These are phyloP conservation scores for Penstemon eatonii DNA, from an alignment of 257 asterid genomes.

Conservation along the genomic window DNA sequence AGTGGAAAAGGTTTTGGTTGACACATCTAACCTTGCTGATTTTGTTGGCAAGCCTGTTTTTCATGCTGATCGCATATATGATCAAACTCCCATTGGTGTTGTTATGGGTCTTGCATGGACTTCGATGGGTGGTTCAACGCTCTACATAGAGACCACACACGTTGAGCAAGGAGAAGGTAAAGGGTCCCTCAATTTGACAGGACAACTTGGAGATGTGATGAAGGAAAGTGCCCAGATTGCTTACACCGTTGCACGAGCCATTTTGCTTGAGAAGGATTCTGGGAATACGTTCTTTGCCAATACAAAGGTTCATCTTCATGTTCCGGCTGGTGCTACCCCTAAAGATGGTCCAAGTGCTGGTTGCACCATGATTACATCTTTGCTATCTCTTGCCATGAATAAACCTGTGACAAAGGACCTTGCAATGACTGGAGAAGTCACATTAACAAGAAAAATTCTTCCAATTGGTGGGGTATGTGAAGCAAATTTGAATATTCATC, in stretches of 20 bases:
- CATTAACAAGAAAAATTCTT: slow-evolving; percentile 83
- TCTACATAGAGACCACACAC: slow-evolving; percentile 73
- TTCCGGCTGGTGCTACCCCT: slow-evolving; percentile 96
- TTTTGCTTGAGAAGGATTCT: slow-evolving; percentile 77
- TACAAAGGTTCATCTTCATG: slow-evolving; percentile 93
- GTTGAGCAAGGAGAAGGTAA: slow-evolving; percentile 93
- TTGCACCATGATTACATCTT: slow-evolving; percentile 96
- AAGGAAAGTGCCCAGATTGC: slow-evolving; percentile 99
- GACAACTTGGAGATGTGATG: slow-evolving; percentile 98
- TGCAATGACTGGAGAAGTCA: slow-evolving; percentile 99
- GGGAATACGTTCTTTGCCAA: slow-evolving; percentile 63
- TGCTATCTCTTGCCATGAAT: slow-evolving; percentile 85
- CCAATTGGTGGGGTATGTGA: slow-evolving; percentile 97
- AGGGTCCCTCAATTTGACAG: slow-evolving; percentile 74
- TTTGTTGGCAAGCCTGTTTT: slow-evolving; percentile 96
- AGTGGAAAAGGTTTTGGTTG: slow-evolving; percentile 58
- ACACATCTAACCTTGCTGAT: slow-evolving; percentile 69
- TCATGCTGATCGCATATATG: slow-evolving; percentile 91
- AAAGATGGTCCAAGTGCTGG: slow-evolving; percentile 99
- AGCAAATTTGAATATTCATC: slow-evolving; percentile 9
- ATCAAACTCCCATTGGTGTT: slow-evolving; percentile 84
- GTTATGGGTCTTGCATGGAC: slow-evolving; percentile 99
- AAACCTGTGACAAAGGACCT: slow-evolving; percentile 78
- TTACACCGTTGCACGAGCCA: slow-evolving; percentile 75
- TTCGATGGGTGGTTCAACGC: slow-evolving; percentile 97